A percentile compares a stretch with the other conserved stretches of the same genome.
phyloP scores from a whole-genome alignment of 2,329 filamentous ascomycete genomes.

The Alternaria postmessia region DNA sequence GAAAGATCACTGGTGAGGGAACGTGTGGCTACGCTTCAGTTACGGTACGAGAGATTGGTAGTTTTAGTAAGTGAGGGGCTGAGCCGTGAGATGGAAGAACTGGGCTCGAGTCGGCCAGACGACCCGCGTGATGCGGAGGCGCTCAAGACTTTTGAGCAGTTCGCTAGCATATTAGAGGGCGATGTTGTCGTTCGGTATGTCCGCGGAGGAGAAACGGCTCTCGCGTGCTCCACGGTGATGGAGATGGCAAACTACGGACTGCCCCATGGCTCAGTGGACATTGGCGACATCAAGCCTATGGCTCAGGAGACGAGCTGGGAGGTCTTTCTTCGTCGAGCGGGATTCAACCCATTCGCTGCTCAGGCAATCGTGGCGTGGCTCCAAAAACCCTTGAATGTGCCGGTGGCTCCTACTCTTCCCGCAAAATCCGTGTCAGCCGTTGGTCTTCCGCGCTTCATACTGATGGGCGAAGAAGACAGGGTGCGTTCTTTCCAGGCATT shows the following conservation, averaged over 20 bases:
- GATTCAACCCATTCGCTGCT: constrained; percentile 76
- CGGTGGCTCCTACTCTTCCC: constrained; percentile 5
- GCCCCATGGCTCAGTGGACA: constrained; percentile 35
- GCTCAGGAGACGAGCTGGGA: constrained; percentile 73
- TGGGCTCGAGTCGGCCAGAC: constrained; percentile 31
- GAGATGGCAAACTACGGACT: constrained; percentile 48
- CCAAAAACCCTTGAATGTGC: constrained; percentile 27
- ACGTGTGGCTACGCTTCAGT: constrained; percentile 61
- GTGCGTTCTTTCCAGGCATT: constrained; percentile 59
- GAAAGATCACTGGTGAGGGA: constrained; percentile 57
- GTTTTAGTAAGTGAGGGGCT: constrained; percentile 68
- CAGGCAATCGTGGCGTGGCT: constrained; percentile 65
- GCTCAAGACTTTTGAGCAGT: constrained; percentile 62
- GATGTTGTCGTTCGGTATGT: constrained; percentile 52
- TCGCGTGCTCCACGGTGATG: constrained; percentile 46
- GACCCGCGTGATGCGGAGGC: constrained; percentile 53
- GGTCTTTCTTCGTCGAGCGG: constrained; percentile 68
- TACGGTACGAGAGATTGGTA: constrained; percentile 71
- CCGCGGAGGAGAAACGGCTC: constrained; percentile 52
- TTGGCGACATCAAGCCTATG: constrained; percentile 50
- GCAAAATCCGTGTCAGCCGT: constrained; percentile 19
- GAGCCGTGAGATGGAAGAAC: constrained; percentile 33
- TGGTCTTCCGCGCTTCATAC: constrained; percentile 64
- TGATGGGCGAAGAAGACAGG: constrained; percentile 63
- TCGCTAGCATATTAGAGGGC: constrained; percentile 53